Percentiles rank a stretch among this genome's conserved stretches.
phyloP scores from a whole-genome alignment of 2,329 filamentous ascomycete species.

The Corynespora cassiicola region DNA sequence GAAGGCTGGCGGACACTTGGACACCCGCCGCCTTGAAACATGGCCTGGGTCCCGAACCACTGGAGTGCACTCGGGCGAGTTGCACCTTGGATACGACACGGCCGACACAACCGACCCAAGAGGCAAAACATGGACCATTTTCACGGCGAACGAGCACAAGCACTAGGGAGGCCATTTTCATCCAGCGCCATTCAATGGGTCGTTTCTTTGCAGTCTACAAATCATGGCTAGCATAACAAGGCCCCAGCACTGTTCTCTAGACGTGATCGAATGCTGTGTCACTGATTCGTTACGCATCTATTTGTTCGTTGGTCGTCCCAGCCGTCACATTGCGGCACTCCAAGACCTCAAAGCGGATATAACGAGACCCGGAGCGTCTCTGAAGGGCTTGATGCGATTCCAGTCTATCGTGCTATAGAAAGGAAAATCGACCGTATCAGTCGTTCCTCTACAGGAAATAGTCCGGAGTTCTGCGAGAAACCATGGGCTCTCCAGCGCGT shows the following conservation, averaged over 20 bases:
- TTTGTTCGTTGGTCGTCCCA: background rate
- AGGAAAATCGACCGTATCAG: too few relatives aligned
- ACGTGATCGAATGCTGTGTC: conserved; percentile 1
- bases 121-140: too few relatives aligned
- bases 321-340: background rate
- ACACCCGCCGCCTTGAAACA: too few relatives aligned
- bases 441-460: conserved; percentile 99
- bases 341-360: conserved; percentile 1
- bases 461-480: conserved; percentile 91
- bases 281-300: conserved; percentile 1
- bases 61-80: too few relatives aligned
- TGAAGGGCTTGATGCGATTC: conserved; percentile 2
- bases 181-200: background rate
- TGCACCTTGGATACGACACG: too few relatives aligned
- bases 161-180: background rate
- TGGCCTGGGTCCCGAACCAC: too few relatives aligned
- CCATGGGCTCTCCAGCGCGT: conserved; percentile 96
- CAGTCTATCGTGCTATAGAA: conserved; percentile 23
- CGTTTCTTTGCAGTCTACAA: conserved; percentile 7
- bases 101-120: too few relatives aligned
- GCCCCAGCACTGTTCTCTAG: conserved; percentile 1
- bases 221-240: conserved; percentile 1
- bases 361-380: conserved; percentile 2
- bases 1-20: too few relatives aligned
- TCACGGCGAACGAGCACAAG: too few relatives aligned